Percentiles rank a stretch among this genome's conserved stretches.
Conservation (phyloP, 2,329 filamentous ascomycete genomes). For the Neonectria coccinea region DNA sequence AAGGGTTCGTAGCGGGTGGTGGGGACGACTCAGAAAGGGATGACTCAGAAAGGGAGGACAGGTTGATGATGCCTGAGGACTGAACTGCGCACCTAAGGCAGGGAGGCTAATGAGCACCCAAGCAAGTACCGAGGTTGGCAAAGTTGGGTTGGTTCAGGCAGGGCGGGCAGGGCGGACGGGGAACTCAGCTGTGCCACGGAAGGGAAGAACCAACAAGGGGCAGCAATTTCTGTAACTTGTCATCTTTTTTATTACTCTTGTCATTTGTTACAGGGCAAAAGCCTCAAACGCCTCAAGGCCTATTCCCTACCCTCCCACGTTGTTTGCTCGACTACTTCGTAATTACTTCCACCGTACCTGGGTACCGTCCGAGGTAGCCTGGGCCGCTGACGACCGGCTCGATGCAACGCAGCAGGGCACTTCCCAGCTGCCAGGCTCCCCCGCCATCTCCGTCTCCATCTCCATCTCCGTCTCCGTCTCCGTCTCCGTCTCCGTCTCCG, state of each 20-base stretch:
- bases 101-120: too few relatives aligned
- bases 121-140: too few relatives aligned
- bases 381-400: background rate
- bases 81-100: background rate
- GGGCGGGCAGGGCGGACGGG: background rate
- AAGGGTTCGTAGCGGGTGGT: background rate
- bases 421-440: background rate
- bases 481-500: background rate
- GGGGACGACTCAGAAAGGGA: background rate
- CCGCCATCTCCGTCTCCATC: background rate
- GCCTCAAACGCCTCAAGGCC: background rate
- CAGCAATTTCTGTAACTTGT: too few relatives aligned
- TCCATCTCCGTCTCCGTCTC: background rate
- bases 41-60: background rate
- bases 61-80: constrained; percentile 9
- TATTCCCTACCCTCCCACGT: background rate
- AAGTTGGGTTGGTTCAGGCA: background rate
- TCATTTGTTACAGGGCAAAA: background rate
- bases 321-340: background rate
- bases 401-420: background rate
- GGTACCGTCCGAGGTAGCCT: background rate
- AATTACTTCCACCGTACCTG: too few relatives aligned
- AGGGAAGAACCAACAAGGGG: too few relatives aligned
- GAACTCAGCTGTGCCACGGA: background rate
- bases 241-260: too few relatives aligned